These are phyloP conservation scores for Zoysia pacifica DNA, from an alignment of 176 grass and related monocot species.

Conservation along the genomic window DNA sequence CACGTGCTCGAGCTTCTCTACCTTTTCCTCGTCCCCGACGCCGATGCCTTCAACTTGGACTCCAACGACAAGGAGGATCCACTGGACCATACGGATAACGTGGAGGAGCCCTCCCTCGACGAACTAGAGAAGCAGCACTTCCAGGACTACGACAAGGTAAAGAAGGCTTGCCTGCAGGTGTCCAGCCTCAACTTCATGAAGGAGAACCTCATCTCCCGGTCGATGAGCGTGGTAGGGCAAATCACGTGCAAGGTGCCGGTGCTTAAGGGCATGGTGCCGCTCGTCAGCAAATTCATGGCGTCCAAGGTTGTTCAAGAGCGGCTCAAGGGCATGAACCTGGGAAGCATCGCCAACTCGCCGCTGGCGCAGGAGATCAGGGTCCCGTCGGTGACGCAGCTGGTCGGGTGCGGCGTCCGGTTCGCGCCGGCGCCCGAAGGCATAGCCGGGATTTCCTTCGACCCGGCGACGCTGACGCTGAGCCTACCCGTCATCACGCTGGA, in stretches of 20 bases:
- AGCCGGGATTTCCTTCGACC: constrained; percentile 51
- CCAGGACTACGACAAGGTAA: constrained; percentile 52
- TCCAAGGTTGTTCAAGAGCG: not conserved
- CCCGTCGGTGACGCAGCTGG: constrained; percentile 64
- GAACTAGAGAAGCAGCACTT: constrained; percentile 35
- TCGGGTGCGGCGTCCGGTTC: constrained; percentile 55
- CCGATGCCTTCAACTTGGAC: constrained; percentile 7
- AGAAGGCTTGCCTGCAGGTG: constrained; percentile 39
- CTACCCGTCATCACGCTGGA: constrained; percentile 64
- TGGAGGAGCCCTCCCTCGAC: constrained; percentile 40
- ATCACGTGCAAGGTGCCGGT: constrained; percentile 30
- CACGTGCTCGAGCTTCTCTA: constrained; percentile 76
- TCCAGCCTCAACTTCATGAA: constrained; percentile 19
- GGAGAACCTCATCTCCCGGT: constrained; percentile 36
- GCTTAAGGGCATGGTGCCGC: not conserved
- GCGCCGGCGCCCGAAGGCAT: constrained; percentile 34
- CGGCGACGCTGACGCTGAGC: constrained; percentile 38
- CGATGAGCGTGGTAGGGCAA: constrained; percentile 13
- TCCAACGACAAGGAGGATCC: no score
- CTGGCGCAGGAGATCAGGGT: constrained; percentile 75
- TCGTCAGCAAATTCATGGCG: not conserved
- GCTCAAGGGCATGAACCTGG: constrained; percentile 29
- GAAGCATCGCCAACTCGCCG: constrained; percentile 41
- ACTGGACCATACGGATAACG: no score
- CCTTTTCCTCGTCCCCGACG: constrained; percentile 49